A percentile compares a stretch with the other conserved stretches of the same genome.
Evolutionary conservation across 2,329 filamentous ascomycete genomes (phyloP).

Genomic region (Neurospora crassa): DNA sequence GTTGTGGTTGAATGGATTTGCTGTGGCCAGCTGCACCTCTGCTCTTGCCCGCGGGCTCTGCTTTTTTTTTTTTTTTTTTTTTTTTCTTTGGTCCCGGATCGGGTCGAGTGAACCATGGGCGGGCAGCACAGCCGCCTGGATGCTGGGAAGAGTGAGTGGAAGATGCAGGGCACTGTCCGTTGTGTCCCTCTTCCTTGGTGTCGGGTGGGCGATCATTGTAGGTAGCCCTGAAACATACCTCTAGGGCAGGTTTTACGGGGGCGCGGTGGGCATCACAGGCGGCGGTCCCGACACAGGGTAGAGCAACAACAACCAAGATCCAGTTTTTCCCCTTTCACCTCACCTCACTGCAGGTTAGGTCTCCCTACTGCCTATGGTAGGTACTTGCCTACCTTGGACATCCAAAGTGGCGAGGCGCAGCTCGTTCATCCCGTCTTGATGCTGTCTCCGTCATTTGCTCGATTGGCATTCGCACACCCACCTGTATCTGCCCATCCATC

Average conservation of each 20-base stretch:
- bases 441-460: background rate
- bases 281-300: background rate
- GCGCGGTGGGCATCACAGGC: background rate
- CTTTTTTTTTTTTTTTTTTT: background rate
- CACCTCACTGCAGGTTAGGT: background rate
- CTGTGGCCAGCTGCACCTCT: background rate
- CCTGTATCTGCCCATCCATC: background rate
- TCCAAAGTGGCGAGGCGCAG: background rate
- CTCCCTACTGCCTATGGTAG: background rate
- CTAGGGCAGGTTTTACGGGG: background rate
- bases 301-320: background rate
- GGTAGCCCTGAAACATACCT: no score
- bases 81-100: background rate
- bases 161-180: background rate
- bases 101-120: background rate
- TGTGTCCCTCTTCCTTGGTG: no score
- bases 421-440: background rate
- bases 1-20: background rate
- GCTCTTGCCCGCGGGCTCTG: background rate
- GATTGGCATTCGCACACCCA: background rate
- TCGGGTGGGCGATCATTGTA: no score
- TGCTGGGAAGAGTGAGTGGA: background rate
- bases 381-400: no score
- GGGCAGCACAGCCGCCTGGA: background rate
- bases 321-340: background rate